phyloP scores from a whole-genome alignment of 228 moss, liverwort and hornwort species.

The Sphagnum magellanicum region DNA sequence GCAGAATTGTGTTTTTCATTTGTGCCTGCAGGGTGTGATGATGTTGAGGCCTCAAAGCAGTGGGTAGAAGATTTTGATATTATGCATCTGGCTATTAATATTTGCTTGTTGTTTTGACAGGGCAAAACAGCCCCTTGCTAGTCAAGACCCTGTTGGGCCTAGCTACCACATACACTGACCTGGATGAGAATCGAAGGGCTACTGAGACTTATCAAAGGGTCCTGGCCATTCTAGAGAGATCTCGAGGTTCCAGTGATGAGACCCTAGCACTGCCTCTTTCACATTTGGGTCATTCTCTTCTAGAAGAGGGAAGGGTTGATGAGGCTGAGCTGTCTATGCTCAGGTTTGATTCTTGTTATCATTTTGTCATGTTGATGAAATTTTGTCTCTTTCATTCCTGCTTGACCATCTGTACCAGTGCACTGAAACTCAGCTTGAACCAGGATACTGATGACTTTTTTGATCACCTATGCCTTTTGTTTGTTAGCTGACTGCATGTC shows the following conservation, averaged over 20 bases:
- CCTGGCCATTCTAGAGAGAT: constrained; percentile 56
- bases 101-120: constrained; percentile 21
- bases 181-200: constrained; percentile 46
- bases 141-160: constrained; percentile 68
- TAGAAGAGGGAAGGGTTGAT: constrained; percentile 58
- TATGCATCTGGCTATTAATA: no score
- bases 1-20: no score
- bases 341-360: constrained; percentile 24
- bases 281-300: constrained; percentile 72
- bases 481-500: no score
- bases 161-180: constrained; percentile 56
- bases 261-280: constrained; percentile 77
- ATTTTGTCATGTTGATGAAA: no score
- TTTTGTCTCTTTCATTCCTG: neutral
- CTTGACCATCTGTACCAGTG: neutral
- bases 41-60: no score
- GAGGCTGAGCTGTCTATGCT: constrained; percentile 65
- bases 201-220: constrained; percentile 60
- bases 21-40: no score
- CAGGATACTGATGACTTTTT: no score
- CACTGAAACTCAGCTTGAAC: no score
- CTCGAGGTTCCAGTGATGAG: constrained; percentile 46
- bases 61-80: no score
- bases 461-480: no score
- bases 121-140: constrained; percentile 62